Evolutionary conservation across 2,329 filamentous ascomycete genomes (phyloP).

Genomic region (Grosmannia serpens): DNA sequence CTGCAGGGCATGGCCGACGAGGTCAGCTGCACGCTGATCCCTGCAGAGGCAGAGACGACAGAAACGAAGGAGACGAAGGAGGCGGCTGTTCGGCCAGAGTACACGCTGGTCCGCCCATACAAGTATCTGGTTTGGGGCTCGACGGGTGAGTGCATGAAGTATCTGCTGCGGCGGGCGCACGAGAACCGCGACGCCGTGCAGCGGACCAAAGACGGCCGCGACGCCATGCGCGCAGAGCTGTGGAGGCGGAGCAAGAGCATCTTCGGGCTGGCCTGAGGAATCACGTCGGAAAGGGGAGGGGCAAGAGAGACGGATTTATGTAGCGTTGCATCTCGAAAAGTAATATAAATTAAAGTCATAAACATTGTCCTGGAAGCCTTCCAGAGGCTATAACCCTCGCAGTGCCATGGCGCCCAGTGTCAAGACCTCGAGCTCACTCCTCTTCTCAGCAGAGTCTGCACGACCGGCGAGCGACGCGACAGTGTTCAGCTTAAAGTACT

Average conservation of each 20-base stretch:
- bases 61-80: conserved; percentile 2
- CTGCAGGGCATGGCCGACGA: conserved; percentile 95
- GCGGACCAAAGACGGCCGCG: conserved; percentile 47
- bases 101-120: conserved; percentile 31
- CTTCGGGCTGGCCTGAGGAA: conserved; percentile 20
- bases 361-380: neutral
- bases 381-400: conserved; percentile 38
- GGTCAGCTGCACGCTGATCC: conserved; percentile 31
- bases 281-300: neutral
- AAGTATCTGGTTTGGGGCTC: conserved; percentile 63
- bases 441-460: conserved; percentile 26
- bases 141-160: conserved; percentile 75
- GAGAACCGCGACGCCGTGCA: conserved; percentile 64
- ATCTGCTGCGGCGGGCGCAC: conserved; percentile 58
- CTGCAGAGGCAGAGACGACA: conserved; percentile 1
- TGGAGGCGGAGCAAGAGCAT: conserved; percentile 38
- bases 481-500: conserved; percentile 74
- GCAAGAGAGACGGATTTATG: neutral
- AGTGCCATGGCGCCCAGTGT: conserved; percentile 70
- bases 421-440: conserved; percentile 52
- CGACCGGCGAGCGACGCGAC: conserved; percentile 30
- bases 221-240: conserved; percentile 53
- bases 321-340: neutral
- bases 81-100: neutral
- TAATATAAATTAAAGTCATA: neutral